Conservation (phyloP, 169 alveolate species). For the Pseudocohnilembus persalinus region DNA sequence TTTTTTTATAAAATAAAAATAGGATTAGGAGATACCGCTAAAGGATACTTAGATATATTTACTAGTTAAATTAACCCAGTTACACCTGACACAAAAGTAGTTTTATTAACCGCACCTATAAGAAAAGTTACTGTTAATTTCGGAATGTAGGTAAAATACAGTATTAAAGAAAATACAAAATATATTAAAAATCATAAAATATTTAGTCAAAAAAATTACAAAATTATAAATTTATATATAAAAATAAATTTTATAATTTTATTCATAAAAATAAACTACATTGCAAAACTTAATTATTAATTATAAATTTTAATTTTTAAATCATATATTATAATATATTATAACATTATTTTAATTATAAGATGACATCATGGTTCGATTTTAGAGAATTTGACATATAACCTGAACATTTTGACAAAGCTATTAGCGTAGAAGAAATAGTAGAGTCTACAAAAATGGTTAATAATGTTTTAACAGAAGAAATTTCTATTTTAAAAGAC, state of each 20-base stretch:
- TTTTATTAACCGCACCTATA: slow-evolving; percentile 66
- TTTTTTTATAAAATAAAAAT: too few species aligned
- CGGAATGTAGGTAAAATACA: slow-evolving; percentile 33
- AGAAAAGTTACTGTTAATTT: slow-evolving; percentile 45
- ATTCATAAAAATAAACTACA: too few species aligned
- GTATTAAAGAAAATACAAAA: too few species aligned
- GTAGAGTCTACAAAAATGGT: slow-evolving; percentile 36
- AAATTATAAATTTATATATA: too few species aligned
- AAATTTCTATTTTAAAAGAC: slow-evolving; percentile 39
- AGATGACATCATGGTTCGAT: slow-evolving; percentile 66
- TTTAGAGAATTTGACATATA: slow-evolving; percentile 25
- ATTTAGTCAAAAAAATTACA: too few species aligned
- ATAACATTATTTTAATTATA: too few species aligned
- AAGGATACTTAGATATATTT: slow-evolving; percentile 62
- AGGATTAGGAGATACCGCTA: slow-evolving; percentile 72
- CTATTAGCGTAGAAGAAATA: slow-evolving; percentile 45
- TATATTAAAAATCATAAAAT: too few species aligned
- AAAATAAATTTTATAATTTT: too few species aligned
- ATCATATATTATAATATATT: too few species aligned
- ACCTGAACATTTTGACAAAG: slow-evolving; percentile 25
- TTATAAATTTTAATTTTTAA: too few species aligned
- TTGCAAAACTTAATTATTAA: too few species aligned
- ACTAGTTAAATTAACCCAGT: slow-evolving; percentile 12
- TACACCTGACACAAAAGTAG: slow-evolving; percentile 53
- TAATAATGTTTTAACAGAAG: slow-evolving; percentile 43